phyloP scores from a whole-genome alignment of 305 asterid species.

The Fraxinus xanthoxyloides region DNA sequence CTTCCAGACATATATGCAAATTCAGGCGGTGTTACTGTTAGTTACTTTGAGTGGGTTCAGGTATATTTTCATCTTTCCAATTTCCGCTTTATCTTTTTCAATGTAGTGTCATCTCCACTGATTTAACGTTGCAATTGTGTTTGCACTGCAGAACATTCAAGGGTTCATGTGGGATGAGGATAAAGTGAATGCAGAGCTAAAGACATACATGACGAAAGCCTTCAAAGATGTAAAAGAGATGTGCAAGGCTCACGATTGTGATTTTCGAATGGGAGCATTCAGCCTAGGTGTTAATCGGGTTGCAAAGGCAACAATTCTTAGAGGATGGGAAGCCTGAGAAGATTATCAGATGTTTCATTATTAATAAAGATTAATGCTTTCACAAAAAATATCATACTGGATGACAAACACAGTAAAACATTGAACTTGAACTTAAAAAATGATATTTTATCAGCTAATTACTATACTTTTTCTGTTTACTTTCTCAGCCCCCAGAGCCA shows the following conservation, averaged over 20 bases:
- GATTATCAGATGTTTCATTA: not conserved
- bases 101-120: not conserved
- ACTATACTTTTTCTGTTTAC: too few relatives aligned
- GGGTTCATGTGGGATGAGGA: slow-evolving; percentile 93
- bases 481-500: too few relatives aligned
- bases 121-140: not conserved
- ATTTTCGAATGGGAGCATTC: slow-evolving; percentile 86
- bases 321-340: slow-evolving; percentile 85
- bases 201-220: slow-evolving; percentile 65
- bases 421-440: too few relatives aligned
- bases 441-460: too few relatives aligned
- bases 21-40: slow-evolving; percentile 82
- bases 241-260: slow-evolving; percentile 70
- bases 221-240: slow-evolving; percentile 64
- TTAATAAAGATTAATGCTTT: not conserved
- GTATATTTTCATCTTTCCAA: slow-evolving; percentile 23
- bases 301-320: slow-evolving; percentile 72
- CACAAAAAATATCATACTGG: too few relatives aligned
- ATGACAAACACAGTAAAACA: too few relatives aligned
- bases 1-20: slow-evolving; percentile 85
- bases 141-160: slow-evolving; percentile 59
- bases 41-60: slow-evolving; percentile 96
- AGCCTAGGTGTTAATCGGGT: slow-evolving; percentile 84
- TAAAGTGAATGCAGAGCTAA: slow-evolving; percentile 70
- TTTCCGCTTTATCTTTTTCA: not conserved